phyloP scores from a whole-genome alignment of 352 stramenopile genomes.

The Albugo candida region DNA sequence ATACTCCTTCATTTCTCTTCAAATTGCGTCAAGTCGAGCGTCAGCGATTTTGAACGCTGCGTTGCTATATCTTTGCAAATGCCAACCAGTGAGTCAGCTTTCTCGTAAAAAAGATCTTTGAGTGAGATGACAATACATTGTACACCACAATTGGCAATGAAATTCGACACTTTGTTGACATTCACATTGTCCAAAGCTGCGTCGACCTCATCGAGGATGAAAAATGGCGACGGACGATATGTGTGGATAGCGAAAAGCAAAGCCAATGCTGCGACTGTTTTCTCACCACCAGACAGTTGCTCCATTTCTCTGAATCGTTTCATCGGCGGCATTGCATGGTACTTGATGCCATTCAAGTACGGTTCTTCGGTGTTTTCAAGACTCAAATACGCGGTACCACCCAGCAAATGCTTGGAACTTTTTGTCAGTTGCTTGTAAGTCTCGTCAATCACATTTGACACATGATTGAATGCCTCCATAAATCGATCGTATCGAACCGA shows the following conservation, averaged over 20 bases:
- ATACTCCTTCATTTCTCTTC: too few species aligned
- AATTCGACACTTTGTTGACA: conserved; percentile 96
- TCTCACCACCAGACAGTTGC: conserved; percentile 96
- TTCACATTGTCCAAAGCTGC: conserved; percentile 99
- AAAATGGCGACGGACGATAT: conserved; percentile 91
- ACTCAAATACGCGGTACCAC: conserved; percentile 63
- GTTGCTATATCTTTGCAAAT: conserved; percentile 71
- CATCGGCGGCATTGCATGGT: conserved; percentile 98
- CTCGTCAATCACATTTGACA: conserved; percentile 83
- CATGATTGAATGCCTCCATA: conserved; percentile 87
- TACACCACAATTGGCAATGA: conserved; percentile 89
- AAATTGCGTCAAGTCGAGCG: conserved; percentile 62
- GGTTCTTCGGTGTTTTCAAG: conserved; percentile 85
- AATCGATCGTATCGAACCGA: conserved; percentile 60
- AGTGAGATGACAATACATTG: conserved; percentile 97
- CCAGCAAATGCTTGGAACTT: conserved; percentile 92
- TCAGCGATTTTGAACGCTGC: conserved; percentile 57
- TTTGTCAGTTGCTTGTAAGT: conserved; percentile 97
- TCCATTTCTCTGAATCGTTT: conserved; percentile 98
- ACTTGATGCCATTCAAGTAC: conserved; percentile 96
- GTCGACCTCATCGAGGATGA: conserved; percentile 99
- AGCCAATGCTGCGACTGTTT: conserved; percentile 96
- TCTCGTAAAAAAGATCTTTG: conserved; percentile 96
- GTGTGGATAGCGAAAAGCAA: conserved; percentile 98
- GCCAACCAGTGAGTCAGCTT: conserved; percentile 84